phyloP scores from a whole-genome alignment of 345 rosid genomes.

The Eucalyptus victrix region DNA sequence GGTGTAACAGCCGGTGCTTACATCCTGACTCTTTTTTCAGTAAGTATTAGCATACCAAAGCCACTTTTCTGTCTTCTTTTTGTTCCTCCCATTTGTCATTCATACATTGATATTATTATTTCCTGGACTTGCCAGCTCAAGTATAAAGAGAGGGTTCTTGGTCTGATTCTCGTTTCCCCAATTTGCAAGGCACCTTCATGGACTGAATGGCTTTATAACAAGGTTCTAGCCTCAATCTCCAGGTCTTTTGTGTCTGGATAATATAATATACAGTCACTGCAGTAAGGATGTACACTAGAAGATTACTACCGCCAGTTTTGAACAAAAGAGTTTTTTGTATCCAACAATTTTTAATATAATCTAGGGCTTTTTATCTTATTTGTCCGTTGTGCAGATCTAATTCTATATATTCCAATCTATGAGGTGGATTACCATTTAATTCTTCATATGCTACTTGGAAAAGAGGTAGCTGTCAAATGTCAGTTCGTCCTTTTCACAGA shows the following conservation, averaged over 20 bases:
- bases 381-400: background rate
- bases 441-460: background rate
- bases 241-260: background rate
- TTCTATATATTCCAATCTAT: background rate
- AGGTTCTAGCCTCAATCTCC: slow-evolving; percentile 16
- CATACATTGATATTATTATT: background rate
- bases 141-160: slow-evolving; percentile 40
- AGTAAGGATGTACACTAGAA: background rate
- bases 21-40: slow-evolving; percentile 50
- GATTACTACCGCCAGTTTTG: background rate
- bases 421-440: background rate
- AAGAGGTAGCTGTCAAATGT: background rate
- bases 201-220: slow-evolving; percentile 66
- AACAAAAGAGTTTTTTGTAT: background rate
- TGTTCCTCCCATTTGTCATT: background rate
- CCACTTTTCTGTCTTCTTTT: background rate
- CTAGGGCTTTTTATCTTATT: background rate
- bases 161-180: slow-evolving; percentile 56
- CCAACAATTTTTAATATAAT: background rate
- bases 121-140: slow-evolving; percentile 30
- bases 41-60: background rate
- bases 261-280: background rate
- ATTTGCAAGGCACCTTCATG: slow-evolving; percentile 56
- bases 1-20: slow-evolving; percentile 69
- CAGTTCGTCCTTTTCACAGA: background rate